A percentile compares a stretch with the other conserved stretches of the same genome.
phyloP scores from a whole-genome alignment of 306 rosid species.

The Cyamopsis tetragonoloba region DNA sequence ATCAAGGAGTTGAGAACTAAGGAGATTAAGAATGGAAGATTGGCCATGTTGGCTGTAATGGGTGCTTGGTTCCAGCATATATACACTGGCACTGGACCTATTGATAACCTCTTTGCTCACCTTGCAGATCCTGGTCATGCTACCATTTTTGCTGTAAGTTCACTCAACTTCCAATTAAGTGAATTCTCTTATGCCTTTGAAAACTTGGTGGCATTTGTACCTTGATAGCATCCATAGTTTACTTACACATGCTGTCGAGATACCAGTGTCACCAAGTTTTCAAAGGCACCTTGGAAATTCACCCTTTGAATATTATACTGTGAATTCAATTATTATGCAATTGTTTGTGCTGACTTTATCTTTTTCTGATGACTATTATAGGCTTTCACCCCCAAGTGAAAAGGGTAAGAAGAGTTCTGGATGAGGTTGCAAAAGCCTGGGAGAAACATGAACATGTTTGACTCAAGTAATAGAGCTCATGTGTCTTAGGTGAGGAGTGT shows the following conservation, averaged over 20 bases:
- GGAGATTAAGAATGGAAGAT: conserved; percentile 31
- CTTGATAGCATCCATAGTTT: too few species aligned
- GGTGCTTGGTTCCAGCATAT: conserved; percentile 33
- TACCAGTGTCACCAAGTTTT: too few species aligned
- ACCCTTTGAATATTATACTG: too few species aligned
- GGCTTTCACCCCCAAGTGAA: conserved; percentile 31
- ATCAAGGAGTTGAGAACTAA: conserved; percentile 26
- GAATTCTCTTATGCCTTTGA: too few species aligned
- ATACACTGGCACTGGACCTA: conserved; percentile 52
- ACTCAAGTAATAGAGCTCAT: conserved; percentile 7
- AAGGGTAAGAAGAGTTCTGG: background rate
- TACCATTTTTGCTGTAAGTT: conserved; percentile 41
- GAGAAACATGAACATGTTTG: conserved; percentile 11
- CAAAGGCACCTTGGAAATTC: too few species aligned
- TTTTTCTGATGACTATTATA: background rate
- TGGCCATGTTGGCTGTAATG: conserved; percentile 38
- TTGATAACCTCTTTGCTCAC: conserved; percentile 75
- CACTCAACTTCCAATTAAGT: too few species aligned
- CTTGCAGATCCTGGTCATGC: conserved; percentile 84
- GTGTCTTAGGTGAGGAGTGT: conserved; percentile 6
- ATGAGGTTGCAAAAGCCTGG: background rate
- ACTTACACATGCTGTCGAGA: too few species aligned
- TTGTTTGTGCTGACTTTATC: background rate
- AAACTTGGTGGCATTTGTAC: too few species aligned
- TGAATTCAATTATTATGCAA: background rate